Evolutionary conservation across 2,329 filamentous ascomycete genomes (phyloP), one percentile per base, ranked within the genome.

Genomic region (Rasamsonia emersonii): DNA sequence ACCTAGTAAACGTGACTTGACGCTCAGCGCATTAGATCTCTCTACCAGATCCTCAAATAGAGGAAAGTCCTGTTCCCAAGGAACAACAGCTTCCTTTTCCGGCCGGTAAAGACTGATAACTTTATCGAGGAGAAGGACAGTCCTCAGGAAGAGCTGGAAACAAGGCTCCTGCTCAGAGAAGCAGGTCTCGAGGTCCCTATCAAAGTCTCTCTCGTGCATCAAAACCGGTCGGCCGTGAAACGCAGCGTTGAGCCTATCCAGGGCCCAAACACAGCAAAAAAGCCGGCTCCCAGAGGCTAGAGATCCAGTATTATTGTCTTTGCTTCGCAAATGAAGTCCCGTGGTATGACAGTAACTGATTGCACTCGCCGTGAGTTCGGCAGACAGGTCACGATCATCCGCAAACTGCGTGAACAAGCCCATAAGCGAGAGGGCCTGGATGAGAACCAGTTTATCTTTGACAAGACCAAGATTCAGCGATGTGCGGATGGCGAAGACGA

Each of bases 71-170:
- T 41, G 33, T 23, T 33, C 40, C 28, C 30, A 39, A 17, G 53
- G 58, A 18, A 58, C 51, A 9, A 56, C 57, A 31, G 65, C 3
- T 8, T 21, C 26, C 11, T 24, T 24, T 28, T 24, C 62, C 0
- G 75, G 75, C 0, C 76, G 66, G 39, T 80, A 80, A 5, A 80
- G 51, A 17, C 67, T 66, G 35, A 79, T 71, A 3, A 79, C 70
- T 28, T 68, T 62, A 33, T 79, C 74, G 0, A 80, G 59, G 46
- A 74, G 64, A 24, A 64, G 56, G 3, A 74, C 58, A 5, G 79
- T 61, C 2, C 61, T 62, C 4, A 80, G 51, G 14, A 79, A 67
- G 0, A 79, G 54, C 3, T 70, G 67, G 35, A 80, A 80, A 17
- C 64, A 65, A 0, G 72, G 68, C 3, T 64, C 56, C 27, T 75